These are phyloP conservation scores for Fraxinus sp. DNA, from an alignment of 305 asterid species.

Conservation along the genomic window DNA sequence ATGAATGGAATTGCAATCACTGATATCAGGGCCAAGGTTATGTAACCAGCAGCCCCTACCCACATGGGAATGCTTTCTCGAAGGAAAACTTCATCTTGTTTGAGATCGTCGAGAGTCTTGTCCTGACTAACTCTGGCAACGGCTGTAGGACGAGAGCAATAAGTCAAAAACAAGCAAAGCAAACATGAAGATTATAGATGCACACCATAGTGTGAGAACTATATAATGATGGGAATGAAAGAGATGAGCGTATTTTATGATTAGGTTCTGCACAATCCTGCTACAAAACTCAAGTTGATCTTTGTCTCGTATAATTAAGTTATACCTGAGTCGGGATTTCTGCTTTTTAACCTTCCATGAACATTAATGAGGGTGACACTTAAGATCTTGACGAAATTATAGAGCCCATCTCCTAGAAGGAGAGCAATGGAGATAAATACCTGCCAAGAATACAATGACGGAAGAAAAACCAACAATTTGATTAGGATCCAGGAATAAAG, in stretches of 20 bases:
- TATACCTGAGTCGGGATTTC: constrained; percentile 40
- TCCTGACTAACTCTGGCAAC: constrained; percentile 25
- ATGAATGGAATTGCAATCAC: constrained; percentile 54
- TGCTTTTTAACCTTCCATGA: constrained; percentile 26
- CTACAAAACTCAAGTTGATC: background rate
- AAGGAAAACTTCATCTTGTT: constrained; percentile 47
- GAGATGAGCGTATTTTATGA: background rate
- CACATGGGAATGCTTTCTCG: constrained; percentile 63
- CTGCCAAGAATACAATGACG: constrained; percentile 29
- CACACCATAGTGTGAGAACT: background rate
- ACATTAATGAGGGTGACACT: constrained; percentile 38
- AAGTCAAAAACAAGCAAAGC: background rate
- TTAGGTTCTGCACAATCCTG: background rate
- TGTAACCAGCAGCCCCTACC: constrained; percentile 58
- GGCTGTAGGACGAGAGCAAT: constrained; percentile 3
- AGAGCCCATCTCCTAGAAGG: constrained; percentile 81
- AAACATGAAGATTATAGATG: background rate
- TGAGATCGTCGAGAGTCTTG: constrained; percentile 19
- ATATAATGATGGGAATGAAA: background rate
- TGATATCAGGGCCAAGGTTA: constrained; percentile 44
- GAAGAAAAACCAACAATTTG: background rate
- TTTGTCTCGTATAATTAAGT: background rate
- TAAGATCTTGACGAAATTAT: constrained; percentile 61
- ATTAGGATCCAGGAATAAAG: background rate
- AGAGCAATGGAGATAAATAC: constrained; percentile 77